These are phyloP conservation scores for Heterobasidion parviporum DNA, from an alignment of 1,284 basidiomycete genomes.

Conservation along the genomic window DNA sequence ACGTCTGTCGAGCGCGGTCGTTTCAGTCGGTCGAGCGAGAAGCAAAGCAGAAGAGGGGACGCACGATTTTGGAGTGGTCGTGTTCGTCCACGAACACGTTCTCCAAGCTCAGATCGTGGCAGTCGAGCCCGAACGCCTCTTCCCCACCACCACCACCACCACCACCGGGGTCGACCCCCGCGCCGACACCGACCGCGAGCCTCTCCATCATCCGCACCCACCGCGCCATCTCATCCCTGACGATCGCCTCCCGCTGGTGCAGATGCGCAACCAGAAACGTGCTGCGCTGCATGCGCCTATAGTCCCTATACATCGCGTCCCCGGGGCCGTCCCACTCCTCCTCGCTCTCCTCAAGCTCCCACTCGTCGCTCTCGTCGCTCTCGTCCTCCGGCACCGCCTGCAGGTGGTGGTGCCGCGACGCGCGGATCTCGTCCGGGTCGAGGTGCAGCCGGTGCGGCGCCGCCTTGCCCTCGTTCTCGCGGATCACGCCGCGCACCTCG, in stretches of 20 bases:
- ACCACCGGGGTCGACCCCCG: not conserved
- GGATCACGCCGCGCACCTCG: conserved; percentile 58
- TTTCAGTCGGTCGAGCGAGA: not conserved
- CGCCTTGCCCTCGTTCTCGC: conserved; percentile 66
- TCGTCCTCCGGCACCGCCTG: conserved; percentile 58
- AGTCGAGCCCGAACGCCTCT: conserved; percentile 67
- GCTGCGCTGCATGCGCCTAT: conserved; percentile 65
- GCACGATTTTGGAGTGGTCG: conserved; percentile 60
- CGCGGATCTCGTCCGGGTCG: conserved; percentile 64
- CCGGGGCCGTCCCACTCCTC: conserved; percentile 69
- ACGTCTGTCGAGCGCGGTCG: conserved; percentile 39
- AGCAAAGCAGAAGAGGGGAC: conserved; percentile 19
- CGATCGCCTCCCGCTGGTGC: conserved; percentile 48
- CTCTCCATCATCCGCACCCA: conserved; percentile 61
- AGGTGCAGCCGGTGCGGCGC: conserved; percentile 69
- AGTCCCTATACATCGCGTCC: conserved; percentile 69
- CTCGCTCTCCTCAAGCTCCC: conserved; percentile 66
- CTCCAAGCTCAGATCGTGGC: conserved; percentile 72
- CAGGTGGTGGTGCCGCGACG: conserved; percentile 60
- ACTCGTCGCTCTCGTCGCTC: conserved; percentile 66
- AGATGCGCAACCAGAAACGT: conserved; percentile 70
- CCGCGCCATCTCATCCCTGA: conserved; percentile 58
- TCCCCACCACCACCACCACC: conserved; percentile 11
- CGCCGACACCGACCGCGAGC: conserved; percentile 26
- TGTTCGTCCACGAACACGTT: conserved; percentile 71